Evolutionary conservation across 2,329 filamentous ascomycete genomes (phyloP).

Genomic region (Paraphoma chrysanthemicola): DNA sequence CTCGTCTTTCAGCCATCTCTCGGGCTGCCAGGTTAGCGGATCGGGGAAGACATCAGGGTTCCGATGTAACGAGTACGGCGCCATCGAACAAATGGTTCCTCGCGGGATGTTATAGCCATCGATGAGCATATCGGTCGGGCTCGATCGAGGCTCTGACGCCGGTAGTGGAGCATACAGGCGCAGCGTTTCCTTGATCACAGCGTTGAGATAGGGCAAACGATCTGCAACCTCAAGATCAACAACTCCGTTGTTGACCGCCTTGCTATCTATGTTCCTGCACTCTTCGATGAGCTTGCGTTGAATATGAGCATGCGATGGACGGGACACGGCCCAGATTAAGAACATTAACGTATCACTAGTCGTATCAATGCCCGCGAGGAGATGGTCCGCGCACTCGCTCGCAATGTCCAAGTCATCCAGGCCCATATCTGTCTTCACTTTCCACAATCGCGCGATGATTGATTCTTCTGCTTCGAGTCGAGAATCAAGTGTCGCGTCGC

Average conservation of each 20-base stretch:
- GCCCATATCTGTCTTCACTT: constrained; percentile 9
- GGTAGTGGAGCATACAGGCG: constrained; percentile 60
- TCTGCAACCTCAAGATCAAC: constrained; percentile 43
- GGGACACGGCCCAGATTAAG: constrained; percentile 14
- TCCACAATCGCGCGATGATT: constrained; percentile 12
- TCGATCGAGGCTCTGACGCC: constrained; percentile 57
- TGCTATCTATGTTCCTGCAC: constrained; percentile 35
- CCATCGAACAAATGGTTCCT: constrained; percentile 48
- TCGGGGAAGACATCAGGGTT: constrained; percentile 40
- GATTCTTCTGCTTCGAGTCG: constrained; percentile 1
- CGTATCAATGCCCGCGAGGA: constrained; percentile 61
- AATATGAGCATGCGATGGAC: constrained; percentile 53
- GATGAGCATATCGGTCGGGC: constrained; percentile 44
- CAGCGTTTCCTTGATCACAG: constrained; percentile 60
- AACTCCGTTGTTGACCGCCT: constrained; percentile 22
- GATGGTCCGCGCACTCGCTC: constrained; percentile 61
- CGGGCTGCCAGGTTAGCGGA: constrained; percentile 39
- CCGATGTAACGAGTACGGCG: constrained; percentile 49
- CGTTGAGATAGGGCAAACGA: constrained; percentile 54
- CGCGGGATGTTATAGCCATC: constrained; percentile 45
- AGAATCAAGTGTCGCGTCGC: constrained; percentile 4
- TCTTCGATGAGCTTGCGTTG: constrained; percentile 57
- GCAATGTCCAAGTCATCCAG: constrained; percentile 58
- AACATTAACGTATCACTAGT: constrained; percentile 60
- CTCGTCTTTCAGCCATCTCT: constrained; percentile 35